Percentiles rank a stretch among this genome's conserved stretches.
These are phyloP conservation scores for Mollisiaceae sp. DNA, from an alignment of 2,329 filamentous ascomycete species.

Conservation along the genomic window DNA sequence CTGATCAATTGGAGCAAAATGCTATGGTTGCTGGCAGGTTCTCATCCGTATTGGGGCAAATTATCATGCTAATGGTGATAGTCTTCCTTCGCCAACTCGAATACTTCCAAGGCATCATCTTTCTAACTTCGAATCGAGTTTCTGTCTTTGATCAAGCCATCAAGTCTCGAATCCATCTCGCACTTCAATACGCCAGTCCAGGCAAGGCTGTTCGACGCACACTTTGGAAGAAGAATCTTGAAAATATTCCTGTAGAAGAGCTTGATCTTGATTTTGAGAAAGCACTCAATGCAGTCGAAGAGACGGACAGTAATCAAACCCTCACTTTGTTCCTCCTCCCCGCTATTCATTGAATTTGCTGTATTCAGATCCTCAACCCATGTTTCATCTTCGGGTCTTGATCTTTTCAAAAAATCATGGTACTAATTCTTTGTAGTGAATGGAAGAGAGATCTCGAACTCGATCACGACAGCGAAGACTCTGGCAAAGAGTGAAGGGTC, in stretches of 20 bases:
- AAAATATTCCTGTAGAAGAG: conserved; percentile 25
- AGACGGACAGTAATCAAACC: too few relatives aligned
- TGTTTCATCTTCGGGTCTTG: too few relatives aligned
- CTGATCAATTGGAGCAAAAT: conserved; percentile 47
- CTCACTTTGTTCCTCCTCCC: too few relatives aligned
- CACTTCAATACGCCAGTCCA: conserved; percentile 34
- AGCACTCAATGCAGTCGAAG: conserved; percentile 22
- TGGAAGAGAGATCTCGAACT: conserved; percentile 45
- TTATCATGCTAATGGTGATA: conserved; percentile 3
- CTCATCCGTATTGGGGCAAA: neutral
- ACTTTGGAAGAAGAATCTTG: conserved; percentile 34
- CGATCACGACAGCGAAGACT: conserved; percentile 30
- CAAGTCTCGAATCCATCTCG: conserved; percentile 42
- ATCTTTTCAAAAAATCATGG: too few relatives aligned
- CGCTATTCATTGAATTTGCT: too few relatives aligned
- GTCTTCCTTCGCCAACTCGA: conserved; percentile 46
- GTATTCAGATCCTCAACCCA: too few relatives aligned
- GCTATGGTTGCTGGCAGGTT: conserved; percentile 41
- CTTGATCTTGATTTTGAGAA: conserved; percentile 28
- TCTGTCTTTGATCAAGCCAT: conserved; percentile 43
- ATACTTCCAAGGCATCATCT: conserved; percentile 47
- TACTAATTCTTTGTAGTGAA: too few relatives aligned
- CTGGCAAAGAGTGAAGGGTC: conserved; percentile 24
- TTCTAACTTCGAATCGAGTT: conserved; percentile 46
- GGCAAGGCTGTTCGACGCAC: conserved; percentile 30